phyloP scores from a whole-genome alignment of 257 asterid species.

The Fraxinus anomala region DNA sequence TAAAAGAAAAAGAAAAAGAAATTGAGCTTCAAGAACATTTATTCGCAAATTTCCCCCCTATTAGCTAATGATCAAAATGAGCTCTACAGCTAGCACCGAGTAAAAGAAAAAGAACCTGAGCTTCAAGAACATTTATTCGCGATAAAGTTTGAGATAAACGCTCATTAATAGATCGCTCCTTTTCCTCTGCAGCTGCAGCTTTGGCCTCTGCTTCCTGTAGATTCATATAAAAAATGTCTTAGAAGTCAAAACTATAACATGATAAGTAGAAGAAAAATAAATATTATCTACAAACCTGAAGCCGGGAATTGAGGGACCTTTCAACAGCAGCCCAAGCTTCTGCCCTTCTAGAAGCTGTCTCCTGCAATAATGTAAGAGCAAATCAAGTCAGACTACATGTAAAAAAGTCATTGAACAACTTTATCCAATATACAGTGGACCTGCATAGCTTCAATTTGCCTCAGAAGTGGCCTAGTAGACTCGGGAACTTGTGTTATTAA shows the following conservation, averaged over 20 bases:
- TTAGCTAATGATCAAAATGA: slow-evolving; percentile 41
- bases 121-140: slow-evolving; percentile 97
- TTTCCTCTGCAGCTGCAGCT: slow-evolving; percentile 94
- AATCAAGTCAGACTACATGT: slow-evolving; percentile 25
- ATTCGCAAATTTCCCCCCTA: slow-evolving; percentile 44
- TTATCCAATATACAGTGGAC: slow-evolving; percentile 40
- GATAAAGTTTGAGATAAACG: slow-evolving; percentile 95
- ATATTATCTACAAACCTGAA: slow-evolving; percentile 67
- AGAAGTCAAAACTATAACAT: slow-evolving; percentile 16
- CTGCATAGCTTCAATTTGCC: slow-evolving; percentile 99
- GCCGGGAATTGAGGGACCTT: slow-evolving; percentile 79
- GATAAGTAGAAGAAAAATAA: slow-evolving; percentile 18
- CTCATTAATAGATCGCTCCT: slow-evolving; percentile 87
- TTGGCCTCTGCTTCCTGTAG: slow-evolving; percentile 92
- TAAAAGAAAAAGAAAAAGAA: slow-evolving; percentile 31
- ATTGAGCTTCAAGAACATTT: slow-evolving; percentile 99
- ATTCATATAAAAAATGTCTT: slow-evolving; percentile 21
- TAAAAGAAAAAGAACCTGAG: slow-evolving; percentile 64
- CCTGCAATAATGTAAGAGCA: slow-evolving; percentile 54
- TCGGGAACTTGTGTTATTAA: slow-evolving; percentile 96
- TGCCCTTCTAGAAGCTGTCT: slow-evolving; percentile 81
- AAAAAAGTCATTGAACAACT: background rate
- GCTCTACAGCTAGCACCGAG: slow-evolving; percentile 17
- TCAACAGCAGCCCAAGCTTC: slow-evolving; percentile 99
- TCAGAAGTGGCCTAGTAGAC: slow-evolving; percentile 96